A percentile compares a stretch with the other conserved stretches of the same genome.
phyloP scores from a whole-genome alignment of 2,329 filamentous ascomycete genomes.

The Colletotrichum lindemuthianum region DNA sequence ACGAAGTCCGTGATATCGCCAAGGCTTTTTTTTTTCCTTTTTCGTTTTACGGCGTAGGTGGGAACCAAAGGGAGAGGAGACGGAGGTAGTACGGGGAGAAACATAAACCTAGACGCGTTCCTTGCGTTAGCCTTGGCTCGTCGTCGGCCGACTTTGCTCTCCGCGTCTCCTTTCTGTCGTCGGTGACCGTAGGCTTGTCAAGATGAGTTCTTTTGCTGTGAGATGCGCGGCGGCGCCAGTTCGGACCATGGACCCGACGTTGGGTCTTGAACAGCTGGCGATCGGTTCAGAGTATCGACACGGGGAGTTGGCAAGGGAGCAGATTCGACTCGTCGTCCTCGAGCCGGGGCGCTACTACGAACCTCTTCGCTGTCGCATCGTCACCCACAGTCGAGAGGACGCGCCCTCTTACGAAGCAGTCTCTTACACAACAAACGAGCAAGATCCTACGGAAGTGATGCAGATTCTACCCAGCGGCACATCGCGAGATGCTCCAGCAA shows the following conservation, averaged over 20 bases:
- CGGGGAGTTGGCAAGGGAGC: not conserved
- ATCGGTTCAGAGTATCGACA: not conserved
- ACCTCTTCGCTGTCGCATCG: conserved; percentile 6
- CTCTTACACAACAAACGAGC: conserved; percentile 1
- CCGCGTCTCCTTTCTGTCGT: too few relatives aligned
- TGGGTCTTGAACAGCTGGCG: too few relatives aligned
- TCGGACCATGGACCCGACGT: not conserved
- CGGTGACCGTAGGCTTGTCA: too few relatives aligned
- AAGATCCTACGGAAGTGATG: not conserved
- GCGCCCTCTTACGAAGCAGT: conserved; percentile 7
- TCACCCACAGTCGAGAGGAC: not conserved
- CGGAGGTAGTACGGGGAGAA: too few relatives aligned
- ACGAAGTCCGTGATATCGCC: too few relatives aligned
- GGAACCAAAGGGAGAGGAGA: too few relatives aligned
- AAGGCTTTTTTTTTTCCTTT: too few relatives aligned
- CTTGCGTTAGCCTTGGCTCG: too few relatives aligned
- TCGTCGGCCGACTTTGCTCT: too few relatives aligned
- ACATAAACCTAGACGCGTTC: too few relatives aligned
- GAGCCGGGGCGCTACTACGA: not conserved
- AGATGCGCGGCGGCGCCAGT: not conserved
- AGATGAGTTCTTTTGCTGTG: too few relatives aligned
- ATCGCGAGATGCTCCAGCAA: accelerated
- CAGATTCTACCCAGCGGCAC: not conserved
- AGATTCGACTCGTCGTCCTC: not conserved
- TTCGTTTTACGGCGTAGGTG: too few relatives aligned